Percentiles rank a stretch among this genome's conserved stretches.
Evolutionary conservation across 805 yeast species (phyloP).

Genomic region (Yamadazyma nakazawae): DNA sequence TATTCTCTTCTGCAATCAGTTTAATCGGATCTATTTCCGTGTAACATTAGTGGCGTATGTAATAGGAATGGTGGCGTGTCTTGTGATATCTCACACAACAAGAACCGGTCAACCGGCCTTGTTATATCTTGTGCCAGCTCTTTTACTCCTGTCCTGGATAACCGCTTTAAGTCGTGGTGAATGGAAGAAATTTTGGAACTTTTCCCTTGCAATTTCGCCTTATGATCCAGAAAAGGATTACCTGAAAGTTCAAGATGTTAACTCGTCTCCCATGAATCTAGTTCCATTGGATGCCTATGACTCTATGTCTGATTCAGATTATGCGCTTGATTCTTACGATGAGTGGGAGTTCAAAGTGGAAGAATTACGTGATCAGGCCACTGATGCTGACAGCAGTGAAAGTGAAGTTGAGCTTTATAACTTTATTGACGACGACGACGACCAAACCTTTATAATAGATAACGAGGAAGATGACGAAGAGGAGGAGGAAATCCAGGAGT

Average conservation of each 20-base stretch:
- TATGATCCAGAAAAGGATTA: constrained; percentile 1
- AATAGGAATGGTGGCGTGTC: constrained; percentile 44
- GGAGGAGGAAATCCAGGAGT: constrained; percentile 3
- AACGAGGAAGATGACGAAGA: constrained; percentile 3
- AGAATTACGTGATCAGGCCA: constrained; percentile 13
- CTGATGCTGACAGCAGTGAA: constrained; percentile 18
- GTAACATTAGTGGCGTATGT: constrained; percentile 47
- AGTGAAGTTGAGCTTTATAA: constrained; percentile 12
- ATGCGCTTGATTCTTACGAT: constrained; percentile 15
- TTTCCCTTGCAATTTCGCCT: constrained; percentile 15
- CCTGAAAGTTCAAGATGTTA: background rate
- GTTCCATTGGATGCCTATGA: constrained; percentile 3
- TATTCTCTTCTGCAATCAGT: constrained; percentile 51
- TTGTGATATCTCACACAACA: constrained; percentile 34
- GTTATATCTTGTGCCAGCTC: constrained; percentile 56
- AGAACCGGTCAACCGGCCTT: constrained; percentile 65
- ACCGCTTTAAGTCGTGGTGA: constrained; percentile 43
- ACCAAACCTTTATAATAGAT: background rate
- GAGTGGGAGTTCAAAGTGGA: constrained; percentile 20
- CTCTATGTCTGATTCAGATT: constrained; percentile 14
- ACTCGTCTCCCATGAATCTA: background rate
- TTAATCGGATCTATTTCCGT: constrained; percentile 46
- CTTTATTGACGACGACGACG: constrained; percentile 16
- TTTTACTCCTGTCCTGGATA: constrained; percentile 18
- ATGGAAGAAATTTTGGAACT: constrained; percentile 36